A percentile compares a stretch with the other conserved stretches of the same genome.
phyloP scores from a whole-genome alignment of 2,329 filamentous ascomycete genomes.

The Penicillium sp. region DNA sequence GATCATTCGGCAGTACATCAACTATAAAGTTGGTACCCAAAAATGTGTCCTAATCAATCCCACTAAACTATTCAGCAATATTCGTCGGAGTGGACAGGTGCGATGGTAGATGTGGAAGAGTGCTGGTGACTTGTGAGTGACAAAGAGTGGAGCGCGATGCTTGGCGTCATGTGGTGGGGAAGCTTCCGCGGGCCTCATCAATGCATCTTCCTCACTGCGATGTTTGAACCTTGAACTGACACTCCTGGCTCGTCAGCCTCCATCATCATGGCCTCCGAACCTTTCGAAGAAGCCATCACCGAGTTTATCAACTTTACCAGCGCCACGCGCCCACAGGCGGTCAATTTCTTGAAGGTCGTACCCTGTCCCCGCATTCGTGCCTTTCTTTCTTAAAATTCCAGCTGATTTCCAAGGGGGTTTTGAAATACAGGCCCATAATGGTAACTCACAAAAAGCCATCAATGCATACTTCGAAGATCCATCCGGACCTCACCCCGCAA shows the following conservation, averaged over 20 bases:
- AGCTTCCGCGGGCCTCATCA: constrained; percentile 5
- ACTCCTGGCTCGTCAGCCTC: neutral
- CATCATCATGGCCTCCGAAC: constrained; percentile 37
- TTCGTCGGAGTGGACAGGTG: neutral
- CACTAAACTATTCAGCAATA: too few species aligned
- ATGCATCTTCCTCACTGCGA: neutral
- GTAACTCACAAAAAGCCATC: constrained; percentile 47
- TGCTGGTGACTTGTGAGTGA: neutral
- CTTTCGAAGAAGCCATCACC: constrained; percentile 41
- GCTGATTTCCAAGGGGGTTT: neutral
- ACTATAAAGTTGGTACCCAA: too few species aligned
- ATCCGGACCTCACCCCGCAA: constrained; percentile 30
- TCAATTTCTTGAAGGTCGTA: constrained; percentile 44
- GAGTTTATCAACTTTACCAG: constrained; percentile 45
- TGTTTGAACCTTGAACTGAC: constrained; percentile 4
- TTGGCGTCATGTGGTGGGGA: constrained; percentile 31
- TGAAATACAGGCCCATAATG: constrained; percentile 41
- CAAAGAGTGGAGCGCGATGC: constrained; percentile 10
- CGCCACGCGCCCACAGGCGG: constrained; percentile 40
- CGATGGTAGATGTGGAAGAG: neutral
- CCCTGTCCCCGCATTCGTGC: neutral
- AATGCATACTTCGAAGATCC: constrained; percentile 52
- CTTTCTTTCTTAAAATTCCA: neutral
- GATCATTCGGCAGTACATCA: too few species aligned
- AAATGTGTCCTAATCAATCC: too few species aligned